These are phyloP conservation scores for Mycena latifolia DNA, from an alignment of 768 basidiomycete genomes.

Conservation along the genomic window DNA sequence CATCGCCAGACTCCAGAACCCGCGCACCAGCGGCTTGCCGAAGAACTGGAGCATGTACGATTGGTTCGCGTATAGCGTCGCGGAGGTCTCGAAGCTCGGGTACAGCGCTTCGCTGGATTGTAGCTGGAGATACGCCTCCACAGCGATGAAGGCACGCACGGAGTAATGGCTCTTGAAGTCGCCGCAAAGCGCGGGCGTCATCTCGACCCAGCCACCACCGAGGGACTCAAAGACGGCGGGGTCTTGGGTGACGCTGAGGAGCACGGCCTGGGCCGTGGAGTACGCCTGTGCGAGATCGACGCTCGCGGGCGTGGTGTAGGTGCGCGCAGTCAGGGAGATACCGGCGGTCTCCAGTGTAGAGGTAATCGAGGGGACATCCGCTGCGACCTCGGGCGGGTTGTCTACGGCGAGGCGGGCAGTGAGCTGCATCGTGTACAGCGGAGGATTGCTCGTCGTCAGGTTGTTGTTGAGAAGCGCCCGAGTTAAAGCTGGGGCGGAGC, in stretches of 20 bases:
- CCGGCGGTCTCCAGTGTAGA: conserved; percentile 14
- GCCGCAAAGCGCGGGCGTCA: neutral
- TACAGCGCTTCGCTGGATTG: conserved; percentile 9
- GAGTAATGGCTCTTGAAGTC: conserved; percentile 13
- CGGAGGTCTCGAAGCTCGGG: conserved; percentile 3
- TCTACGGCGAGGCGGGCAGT: conserved; percentile 15
- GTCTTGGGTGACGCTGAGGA: neutral
- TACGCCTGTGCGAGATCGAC: conserved; percentile 12
- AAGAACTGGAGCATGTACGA: too few relatives aligned
- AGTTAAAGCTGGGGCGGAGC: neutral
- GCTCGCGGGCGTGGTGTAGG: conserved; percentile 9
- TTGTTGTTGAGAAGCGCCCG: conserved; percentile 6
- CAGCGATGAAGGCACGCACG: conserved; percentile 5
- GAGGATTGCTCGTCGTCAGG: neutral
- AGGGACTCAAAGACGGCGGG: neutral
- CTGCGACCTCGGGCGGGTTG: conserved; percentile 11
- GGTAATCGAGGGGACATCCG: neutral
- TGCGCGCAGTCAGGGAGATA: neutral
- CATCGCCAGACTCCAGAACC: too few relatives aligned
- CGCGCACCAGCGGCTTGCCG: too few relatives aligned
- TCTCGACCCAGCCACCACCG: neutral
- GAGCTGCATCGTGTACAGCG: conserved; percentile 17
- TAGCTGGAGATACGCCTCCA: conserved; percentile 17
- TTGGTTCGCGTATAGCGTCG: conserved; percentile 1
- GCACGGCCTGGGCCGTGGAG: neutral